Evolutionary conservation across 805 yeast genomes (phyloP).

Genomic region (Starmerella sp.): DNA sequence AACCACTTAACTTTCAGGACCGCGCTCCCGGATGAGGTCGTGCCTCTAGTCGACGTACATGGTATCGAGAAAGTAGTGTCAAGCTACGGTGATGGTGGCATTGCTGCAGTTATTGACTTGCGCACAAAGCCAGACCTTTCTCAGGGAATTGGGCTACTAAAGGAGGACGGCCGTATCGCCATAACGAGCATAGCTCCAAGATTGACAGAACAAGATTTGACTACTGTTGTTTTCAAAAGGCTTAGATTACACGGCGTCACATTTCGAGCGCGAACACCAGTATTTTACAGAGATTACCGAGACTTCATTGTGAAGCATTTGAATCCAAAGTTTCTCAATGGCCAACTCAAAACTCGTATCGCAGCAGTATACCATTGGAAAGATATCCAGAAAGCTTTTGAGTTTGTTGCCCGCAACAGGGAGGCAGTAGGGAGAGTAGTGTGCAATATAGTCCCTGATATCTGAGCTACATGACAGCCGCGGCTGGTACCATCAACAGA

Average conservation of each 20-base stretch:
- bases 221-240: constrained; percentile 21
- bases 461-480: background rate
- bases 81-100: constrained; percentile 23
- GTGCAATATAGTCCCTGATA: constrained; percentile 4
- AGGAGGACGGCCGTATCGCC: constrained; percentile 26
- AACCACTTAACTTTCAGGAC: constrained; percentile 18
- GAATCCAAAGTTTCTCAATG: constrained; percentile 22
- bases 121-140: constrained; percentile 17
- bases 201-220: background rate
- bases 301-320: constrained; percentile 22
- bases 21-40: constrained; percentile 22
- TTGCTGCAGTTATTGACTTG: constrained; percentile 28
- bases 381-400: background rate
- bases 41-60: constrained; percentile 15
- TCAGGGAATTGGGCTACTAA: constrained; percentile 13
- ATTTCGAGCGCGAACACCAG: constrained; percentile 24
- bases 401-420: background rate
- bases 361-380: constrained; percentile 19
- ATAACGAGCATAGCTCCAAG: constrained; percentile 13
- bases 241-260: constrained; percentile 26
- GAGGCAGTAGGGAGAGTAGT: constrained; percentile 20
- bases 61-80: background rate
- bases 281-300: constrained; percentile 22
- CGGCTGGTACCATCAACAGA: too few relatives aligned
- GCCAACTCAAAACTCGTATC: constrained; percentile 22